Percentiles rank a stretch among this genome's conserved stretches.
Conservation (phyloP, 148 eudicot genomes). For the Oxyria digyna region DNA sequence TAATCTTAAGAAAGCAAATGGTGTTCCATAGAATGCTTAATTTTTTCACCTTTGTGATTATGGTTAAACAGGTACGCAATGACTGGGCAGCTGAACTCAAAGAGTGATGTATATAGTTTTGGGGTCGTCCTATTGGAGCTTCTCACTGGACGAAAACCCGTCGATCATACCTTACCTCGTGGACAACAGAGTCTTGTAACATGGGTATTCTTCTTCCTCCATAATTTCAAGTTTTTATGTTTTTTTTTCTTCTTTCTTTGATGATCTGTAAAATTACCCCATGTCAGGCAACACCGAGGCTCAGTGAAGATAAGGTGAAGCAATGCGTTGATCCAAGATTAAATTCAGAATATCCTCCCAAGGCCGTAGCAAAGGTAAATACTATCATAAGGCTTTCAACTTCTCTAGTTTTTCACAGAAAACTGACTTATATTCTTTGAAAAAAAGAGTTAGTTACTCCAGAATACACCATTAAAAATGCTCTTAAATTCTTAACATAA, state of each 20-base stretch:
- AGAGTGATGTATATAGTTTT: slow-evolving; percentile 20
- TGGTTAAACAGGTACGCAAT: slow-evolving; percentile 12
- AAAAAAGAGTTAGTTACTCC: not conserved
- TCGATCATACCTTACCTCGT: slow-evolving; percentile 17
- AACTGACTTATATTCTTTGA: not conserved
- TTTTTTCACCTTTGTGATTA: not conserved
- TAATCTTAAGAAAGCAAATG: too few relatives aligned
- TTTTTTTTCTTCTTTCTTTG: too few relatives aligned
- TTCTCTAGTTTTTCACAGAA: not conserved
- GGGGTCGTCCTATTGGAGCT: slow-evolving; percentile 19
- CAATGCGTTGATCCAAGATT: slow-evolving; percentile 18
- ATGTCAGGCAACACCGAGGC: slow-evolving; percentile 16
- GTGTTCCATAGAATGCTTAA: not conserved
- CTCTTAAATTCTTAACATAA: too few relatives aligned
- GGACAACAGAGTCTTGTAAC: slow-evolving; percentile 23
- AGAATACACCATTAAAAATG: slow-evolving; percentile 10
- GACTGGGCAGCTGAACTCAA: slow-evolving; percentile 18
- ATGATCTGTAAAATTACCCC: not conserved
- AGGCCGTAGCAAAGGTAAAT: slow-evolving; percentile 16
- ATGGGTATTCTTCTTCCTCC: slow-evolving; percentile 3
- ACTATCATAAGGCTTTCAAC: too few relatives aligned
- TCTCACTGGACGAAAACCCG: slow-evolving; percentile 18
- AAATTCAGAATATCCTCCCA: slow-evolving; percentile 15
- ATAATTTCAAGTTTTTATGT: not conserved
- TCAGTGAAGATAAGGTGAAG: slow-evolving; percentile 20